Conservation (phyloP, 2,329 filamentous ascomycete genomes). For the Metarhizium sp. region DNA sequence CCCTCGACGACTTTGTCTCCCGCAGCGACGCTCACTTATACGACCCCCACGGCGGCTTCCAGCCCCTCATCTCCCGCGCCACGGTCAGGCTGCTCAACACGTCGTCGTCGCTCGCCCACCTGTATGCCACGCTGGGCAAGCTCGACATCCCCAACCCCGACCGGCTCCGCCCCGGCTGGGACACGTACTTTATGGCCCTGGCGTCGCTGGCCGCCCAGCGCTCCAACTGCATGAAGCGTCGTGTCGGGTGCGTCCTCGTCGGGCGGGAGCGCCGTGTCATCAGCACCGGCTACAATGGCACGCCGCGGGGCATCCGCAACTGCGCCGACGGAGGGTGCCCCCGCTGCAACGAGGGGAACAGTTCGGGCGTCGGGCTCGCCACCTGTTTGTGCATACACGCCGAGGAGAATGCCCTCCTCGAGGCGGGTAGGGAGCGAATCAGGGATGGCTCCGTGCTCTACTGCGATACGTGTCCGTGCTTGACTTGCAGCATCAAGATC, state of each 20-base stretch:
- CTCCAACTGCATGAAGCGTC: slow-evolving; percentile 96
- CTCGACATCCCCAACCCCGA: slow-evolving; percentile 70
- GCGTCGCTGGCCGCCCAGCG: slow-evolving; percentile 82
- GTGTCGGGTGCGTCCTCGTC: slow-evolving; percentile 90
- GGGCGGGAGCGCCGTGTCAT: slow-evolving; percentile 73
- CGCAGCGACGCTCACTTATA: slow-evolving; percentile 70
- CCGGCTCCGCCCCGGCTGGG: slow-evolving; percentile 83
- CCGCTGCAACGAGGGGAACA: slow-evolving; percentile 70
- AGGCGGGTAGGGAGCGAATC: slow-evolving; percentile 87
- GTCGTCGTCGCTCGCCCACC: slow-evolving; percentile 57
- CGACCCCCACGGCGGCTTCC: slow-evolving; percentile 51
- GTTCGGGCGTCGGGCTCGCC: slow-evolving; percentile 61
- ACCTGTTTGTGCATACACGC: slow-evolving; percentile 97
- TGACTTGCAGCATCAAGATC: slow-evolving; percentile 98
- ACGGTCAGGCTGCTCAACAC: slow-evolving; percentile 83
- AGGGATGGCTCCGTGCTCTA: slow-evolving; percentile 76
- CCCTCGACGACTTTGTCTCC: slow-evolving; percentile 46
- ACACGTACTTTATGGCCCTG: slow-evolving; percentile 97
- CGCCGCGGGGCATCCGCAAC: slow-evolving; percentile 79
- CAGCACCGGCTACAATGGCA: slow-evolving; percentile 95
- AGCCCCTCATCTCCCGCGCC: slow-evolving; percentile 70
- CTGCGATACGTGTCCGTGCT: slow-evolving; percentile 91
- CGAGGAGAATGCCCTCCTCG: slow-evolving; percentile 92
- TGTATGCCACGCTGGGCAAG: slow-evolving; percentile 62
- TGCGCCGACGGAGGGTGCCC: slow-evolving; percentile 87